Evolutionary conservation across 139 green algal genomes (phyloP).

Genomic region (Microglena sp.): DNA sequence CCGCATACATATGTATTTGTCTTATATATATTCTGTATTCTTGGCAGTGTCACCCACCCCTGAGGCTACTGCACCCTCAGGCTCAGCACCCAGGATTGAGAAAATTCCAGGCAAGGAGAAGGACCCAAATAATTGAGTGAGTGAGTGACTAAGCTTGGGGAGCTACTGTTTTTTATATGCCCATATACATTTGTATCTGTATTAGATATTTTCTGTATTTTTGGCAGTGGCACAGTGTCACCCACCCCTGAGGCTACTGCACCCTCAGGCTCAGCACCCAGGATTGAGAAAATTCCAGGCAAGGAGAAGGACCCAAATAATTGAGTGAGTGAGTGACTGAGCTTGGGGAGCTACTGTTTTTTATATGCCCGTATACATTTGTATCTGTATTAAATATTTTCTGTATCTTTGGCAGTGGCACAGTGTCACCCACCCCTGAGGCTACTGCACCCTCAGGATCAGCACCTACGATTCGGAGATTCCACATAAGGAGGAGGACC

Average conservation of each 20-base stretch:
- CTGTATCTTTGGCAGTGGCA: too few relatives aligned
- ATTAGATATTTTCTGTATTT: too few relatives aligned
- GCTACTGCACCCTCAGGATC: background rate
- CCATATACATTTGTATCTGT: too few relatives aligned
- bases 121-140: background rate
- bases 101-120: background rate
- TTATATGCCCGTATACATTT: too few relatives aligned
- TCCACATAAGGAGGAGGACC: background rate
- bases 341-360: too few relatives aligned
- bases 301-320: background rate
- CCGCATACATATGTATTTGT: too few relatives aligned
- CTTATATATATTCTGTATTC: too few relatives aligned
- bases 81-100: constrained; percentile 1
- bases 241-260: constrained; percentile 2
- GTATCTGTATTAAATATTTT: too few relatives aligned
- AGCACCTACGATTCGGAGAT: background rate
- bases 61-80: background rate
- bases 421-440: constrained; percentile 1
- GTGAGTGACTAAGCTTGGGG: background rate
- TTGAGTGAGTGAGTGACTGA: background rate
- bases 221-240: too few relatives aligned
- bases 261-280: constrained; percentile 1
- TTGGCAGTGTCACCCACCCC: constrained; percentile 2
- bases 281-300: background rate
- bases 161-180: too few relatives aligned